Evolutionary conservation across 2,329 filamentous ascomycete species (phyloP).

Genomic region (Clonostachys byssicola): DNA sequence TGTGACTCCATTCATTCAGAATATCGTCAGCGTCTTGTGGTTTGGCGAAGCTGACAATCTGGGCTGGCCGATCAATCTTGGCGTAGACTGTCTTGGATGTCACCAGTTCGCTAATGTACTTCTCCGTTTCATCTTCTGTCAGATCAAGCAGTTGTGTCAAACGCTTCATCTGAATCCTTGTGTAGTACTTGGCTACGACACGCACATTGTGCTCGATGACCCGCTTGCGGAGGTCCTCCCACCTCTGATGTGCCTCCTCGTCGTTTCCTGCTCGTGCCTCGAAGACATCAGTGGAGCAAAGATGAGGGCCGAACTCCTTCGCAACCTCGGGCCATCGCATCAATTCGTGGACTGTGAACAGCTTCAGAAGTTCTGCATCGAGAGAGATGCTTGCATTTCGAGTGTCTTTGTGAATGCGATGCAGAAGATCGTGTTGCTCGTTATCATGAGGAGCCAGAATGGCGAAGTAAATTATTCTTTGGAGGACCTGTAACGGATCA

Average conservation of each 20-base stretch:
- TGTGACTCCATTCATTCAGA: slow-evolving; percentile 96
- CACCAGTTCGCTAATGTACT: slow-evolving; percentile 96
- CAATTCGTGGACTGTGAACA: slow-evolving; percentile 92
- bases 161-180: slow-evolving; percentile 87
- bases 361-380: slow-evolving; percentile 83
- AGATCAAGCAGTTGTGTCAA: slow-evolving; percentile 89
- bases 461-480: slow-evolving; percentile 96
- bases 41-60: slow-evolving; percentile 91
- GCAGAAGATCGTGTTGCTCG: slow-evolving; percentile 94
- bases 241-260: slow-evolving; percentile 78
- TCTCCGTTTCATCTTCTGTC: slow-evolving; percentile 93
- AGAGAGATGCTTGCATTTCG: slow-evolving; percentile 74
- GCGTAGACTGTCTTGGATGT: slow-evolving; percentile 97
- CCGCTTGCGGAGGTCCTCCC: slow-evolving; percentile 93
- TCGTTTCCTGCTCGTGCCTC: slow-evolving; percentile 64
- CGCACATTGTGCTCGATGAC: slow-evolving; percentile 99
- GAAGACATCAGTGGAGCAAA: slow-evolving; percentile 89
- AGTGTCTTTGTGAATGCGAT: slow-evolving; percentile 83
- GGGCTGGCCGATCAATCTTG: slow-evolving; percentile 91
- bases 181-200: slow-evolving; percentile 98
- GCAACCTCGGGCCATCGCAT: slow-evolving; percentile 98
- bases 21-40: slow-evolving; percentile 93
- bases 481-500: slow-evolving; percentile 59
- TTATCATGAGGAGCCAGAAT: slow-evolving; percentile 97
- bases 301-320: slow-evolving; percentile 81